These are phyloP conservation scores for Mariannaea elegans DNA, from an alignment of 2,329 filamentous ascomycete species.

Conservation along the genomic window DNA sequence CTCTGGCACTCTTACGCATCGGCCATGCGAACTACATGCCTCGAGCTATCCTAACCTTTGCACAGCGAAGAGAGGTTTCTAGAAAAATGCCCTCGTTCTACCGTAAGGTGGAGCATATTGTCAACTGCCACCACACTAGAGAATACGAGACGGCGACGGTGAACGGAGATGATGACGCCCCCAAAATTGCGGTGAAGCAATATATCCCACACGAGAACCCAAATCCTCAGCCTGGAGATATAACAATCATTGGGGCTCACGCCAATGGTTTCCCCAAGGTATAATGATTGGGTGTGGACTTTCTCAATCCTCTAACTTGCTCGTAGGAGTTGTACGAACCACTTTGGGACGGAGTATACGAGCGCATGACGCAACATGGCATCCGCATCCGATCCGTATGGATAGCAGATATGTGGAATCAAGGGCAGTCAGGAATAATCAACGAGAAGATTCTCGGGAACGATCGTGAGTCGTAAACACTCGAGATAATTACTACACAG, in stretches of 20 bases:
- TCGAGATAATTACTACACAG: too few species aligned
- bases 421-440: background rate
- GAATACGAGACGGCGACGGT: background rate
- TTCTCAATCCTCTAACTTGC: background rate
- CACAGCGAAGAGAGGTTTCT: too few species aligned
- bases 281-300: too few species aligned
- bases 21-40: too few species aligned
- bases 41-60: too few species aligned
- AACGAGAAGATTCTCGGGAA: constrained; percentile 5
- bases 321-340: constrained; percentile 11
- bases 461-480: constrained; percentile 12
- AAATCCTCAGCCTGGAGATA: background rate
- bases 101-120: background rate
- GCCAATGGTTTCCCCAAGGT: constrained; percentile 15
- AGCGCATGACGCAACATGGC: background rate
- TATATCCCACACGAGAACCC: constrained; percentile 1
- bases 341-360: background rate
- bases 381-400: constrained; percentile 5
- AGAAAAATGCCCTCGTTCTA: too few species aligned
- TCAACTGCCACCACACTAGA: constrained; percentile 1
- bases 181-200: constrained; percentile 7
- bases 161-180: background rate
- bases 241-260: constrained; percentile 10
- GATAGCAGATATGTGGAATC: constrained; percentile 5
- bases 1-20: too few species aligned